Conservation (phyloP, 2,329 filamentous ascomycete genomes). For the Diaporthe sp. region DNA sequence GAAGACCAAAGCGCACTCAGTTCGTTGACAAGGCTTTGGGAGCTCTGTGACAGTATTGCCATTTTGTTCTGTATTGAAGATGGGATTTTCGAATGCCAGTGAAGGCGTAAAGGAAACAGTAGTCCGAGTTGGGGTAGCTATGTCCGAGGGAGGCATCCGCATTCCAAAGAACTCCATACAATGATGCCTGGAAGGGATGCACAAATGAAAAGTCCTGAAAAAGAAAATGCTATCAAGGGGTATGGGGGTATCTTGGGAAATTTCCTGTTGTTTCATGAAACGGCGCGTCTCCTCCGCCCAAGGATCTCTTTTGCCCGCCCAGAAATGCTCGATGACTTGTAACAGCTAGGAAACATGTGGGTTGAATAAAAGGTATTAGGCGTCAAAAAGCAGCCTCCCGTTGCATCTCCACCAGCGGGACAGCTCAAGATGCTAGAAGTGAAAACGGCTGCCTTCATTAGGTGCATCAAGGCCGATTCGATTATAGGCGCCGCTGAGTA, state of each 20-base stretch:
- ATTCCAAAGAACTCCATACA: conserved; percentile 31
- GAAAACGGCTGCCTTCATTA: conserved; percentile 8
- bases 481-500: conserved; percentile 18
- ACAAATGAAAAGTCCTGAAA: conserved; percentile 24
- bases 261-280: conserved; percentile 28
- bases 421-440: conserved; percentile 16
- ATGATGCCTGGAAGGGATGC: conserved; percentile 15
- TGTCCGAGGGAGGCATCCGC: not conserved
- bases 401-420: conserved; percentile 13
- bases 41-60: not conserved
- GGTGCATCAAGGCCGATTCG: conserved; percentile 9
- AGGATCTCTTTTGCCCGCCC: conserved; percentile 8
- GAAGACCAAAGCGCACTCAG: not conserved
- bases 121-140: not conserved
- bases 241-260: conserved; percentile 36
- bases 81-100: not conserved
- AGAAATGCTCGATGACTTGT: conserved; percentile 28
- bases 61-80: not conserved
- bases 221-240: conserved; percentile 31
- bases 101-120: not conserved
- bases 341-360: conserved; percentile 14
- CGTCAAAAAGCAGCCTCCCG: conserved; percentile 27
- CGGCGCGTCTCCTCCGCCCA: not conserved
- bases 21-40: not conserved
- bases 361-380: conserved; percentile 18